phyloP scores from a whole-genome alignment of 192 early-diverging fungal genomes.

The Geranomyces michiganensis region DNA sequence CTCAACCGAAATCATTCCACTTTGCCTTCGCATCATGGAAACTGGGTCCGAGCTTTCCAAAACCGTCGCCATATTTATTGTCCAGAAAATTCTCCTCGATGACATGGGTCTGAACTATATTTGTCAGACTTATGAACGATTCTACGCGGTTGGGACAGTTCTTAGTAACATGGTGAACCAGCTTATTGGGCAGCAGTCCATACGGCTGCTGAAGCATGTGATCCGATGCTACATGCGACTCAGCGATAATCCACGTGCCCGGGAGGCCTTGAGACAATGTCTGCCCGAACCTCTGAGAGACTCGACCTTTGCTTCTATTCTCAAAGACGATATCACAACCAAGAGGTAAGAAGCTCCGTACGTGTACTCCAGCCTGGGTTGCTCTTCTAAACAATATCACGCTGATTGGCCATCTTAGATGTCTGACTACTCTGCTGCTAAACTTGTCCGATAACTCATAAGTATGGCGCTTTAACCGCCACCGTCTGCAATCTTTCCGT shows the following conservation, averaged over 20 bases:
- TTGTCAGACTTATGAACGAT: slow-evolving; percentile 88
- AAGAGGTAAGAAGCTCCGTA: slow-evolving; percentile 82
- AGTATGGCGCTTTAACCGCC: neutral
- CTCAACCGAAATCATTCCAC: slow-evolving; percentile 95
- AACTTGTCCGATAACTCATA: slow-evolving; percentile 16
- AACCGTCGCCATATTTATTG: slow-evolving; percentile 98
- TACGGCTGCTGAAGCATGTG: slow-evolving; percentile 91
- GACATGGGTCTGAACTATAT: slow-evolving; percentile 89
- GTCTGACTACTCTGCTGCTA: slow-evolving; percentile 13
- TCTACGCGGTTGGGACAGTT: slow-evolving; percentile 94
- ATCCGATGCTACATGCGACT: slow-evolving; percentile 90
- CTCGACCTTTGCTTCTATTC: slow-evolving; percentile 76
- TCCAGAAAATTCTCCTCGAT: slow-evolving; percentile 94
- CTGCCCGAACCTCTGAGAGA: slow-evolving; percentile 87
- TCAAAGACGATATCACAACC: slow-evolving; percentile 90
- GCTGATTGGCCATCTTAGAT: neutral
- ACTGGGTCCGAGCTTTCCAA: slow-evolving; percentile 95
- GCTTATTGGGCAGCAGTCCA: slow-evolving; percentile 81
- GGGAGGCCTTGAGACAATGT: slow-evolving; percentile 89
- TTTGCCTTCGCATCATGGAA: slow-evolving; percentile 99
- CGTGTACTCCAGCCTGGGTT: too few species aligned
- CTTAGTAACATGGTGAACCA: slow-evolving; percentile 92
- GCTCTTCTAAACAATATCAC: neutral
- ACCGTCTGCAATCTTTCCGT: too few species aligned
- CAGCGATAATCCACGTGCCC: slow-evolving; percentile 89